These are phyloP conservation scores for Pyronema domesticum DNA, from an alignment of 495 filamentous ascomycete species.

Conservation along the genomic window DNA sequence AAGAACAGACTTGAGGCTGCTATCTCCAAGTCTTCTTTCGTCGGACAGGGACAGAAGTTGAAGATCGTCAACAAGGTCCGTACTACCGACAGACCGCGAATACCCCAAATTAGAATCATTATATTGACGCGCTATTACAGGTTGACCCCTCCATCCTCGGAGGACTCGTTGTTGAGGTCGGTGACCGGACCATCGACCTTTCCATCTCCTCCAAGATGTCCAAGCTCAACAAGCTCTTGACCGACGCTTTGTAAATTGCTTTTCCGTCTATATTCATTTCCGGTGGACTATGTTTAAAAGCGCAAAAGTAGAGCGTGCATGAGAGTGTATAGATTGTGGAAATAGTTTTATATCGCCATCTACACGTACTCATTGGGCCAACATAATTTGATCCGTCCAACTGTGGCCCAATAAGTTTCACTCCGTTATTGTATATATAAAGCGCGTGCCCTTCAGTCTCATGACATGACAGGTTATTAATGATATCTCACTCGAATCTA, in stretches of 20 bases:
- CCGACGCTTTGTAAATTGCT: constrained; percentile 70
- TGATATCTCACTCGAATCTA: no score
- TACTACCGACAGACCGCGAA: constrained; percentile 4
- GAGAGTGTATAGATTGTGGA: constrained; percentile 4
- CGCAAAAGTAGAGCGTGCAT: not conserved
- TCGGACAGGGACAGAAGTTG: constrained; percentile 87
- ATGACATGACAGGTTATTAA: no score
- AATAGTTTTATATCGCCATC: constrained; percentile 12
- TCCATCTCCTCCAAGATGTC: constrained; percentile 85
- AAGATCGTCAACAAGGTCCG: constrained; percentile 81
- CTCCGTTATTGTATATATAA: no score
- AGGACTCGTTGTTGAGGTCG: constrained; percentile 87
- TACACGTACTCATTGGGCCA: constrained; percentile 14
- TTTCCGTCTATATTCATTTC: not conserved
- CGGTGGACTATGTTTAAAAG: not conserved
- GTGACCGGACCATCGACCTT: constrained; percentile 94
- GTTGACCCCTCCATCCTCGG: constrained; percentile 89
- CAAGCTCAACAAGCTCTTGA: constrained; percentile 98
- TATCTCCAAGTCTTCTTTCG: constrained; percentile 71
- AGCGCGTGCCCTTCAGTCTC: no score
- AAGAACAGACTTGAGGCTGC: constrained; percentile 69
- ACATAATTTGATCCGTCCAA: constrained; percentile 1
- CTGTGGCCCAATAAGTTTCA: no score
- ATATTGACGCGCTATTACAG: constrained; percentile 27
- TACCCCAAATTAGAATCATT: not conserved